Evolutionary conservation across 495 filamentous ascomycete genomes (phyloP).

Genomic region (Neurospora sp.): DNA sequence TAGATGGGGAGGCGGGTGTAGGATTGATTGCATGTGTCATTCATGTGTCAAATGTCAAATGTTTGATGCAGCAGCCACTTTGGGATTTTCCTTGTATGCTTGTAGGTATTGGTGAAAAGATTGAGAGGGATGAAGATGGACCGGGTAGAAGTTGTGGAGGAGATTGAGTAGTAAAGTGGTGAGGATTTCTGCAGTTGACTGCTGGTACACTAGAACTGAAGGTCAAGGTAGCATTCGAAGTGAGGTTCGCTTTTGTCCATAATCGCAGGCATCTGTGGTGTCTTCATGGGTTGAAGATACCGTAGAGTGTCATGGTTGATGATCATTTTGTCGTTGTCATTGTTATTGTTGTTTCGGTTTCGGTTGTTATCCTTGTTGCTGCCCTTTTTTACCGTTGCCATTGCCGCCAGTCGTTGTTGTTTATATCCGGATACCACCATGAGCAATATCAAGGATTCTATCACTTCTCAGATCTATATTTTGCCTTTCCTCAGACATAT

Average conservation of each 20-base stretch:
- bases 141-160: too few species aligned
- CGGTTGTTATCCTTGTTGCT: background rate
- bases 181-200: background rate
- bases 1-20: background rate
- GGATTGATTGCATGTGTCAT: background rate
- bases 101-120: too few species aligned
- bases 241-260: background rate
- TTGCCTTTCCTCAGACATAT: background rate
- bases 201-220: too few species aligned
- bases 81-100: too few species aligned
- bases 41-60: background rate
- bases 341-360: background rate
- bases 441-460: background rate
- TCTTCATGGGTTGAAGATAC: background rate
- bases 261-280: background rate
- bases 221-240: background rate
- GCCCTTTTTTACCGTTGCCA: background rate
- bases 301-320: background rate
- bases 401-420: background rate
- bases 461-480: background rate
- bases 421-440: background rate
- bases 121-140: too few species aligned
- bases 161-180: background rate
- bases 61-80: background rate
- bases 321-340: background rate